Evolutionary conservation across 805 yeast genomes (phyloP), one percentile per base, ranked within the genome.

Genomic region (Torulaspora indica): DNA sequence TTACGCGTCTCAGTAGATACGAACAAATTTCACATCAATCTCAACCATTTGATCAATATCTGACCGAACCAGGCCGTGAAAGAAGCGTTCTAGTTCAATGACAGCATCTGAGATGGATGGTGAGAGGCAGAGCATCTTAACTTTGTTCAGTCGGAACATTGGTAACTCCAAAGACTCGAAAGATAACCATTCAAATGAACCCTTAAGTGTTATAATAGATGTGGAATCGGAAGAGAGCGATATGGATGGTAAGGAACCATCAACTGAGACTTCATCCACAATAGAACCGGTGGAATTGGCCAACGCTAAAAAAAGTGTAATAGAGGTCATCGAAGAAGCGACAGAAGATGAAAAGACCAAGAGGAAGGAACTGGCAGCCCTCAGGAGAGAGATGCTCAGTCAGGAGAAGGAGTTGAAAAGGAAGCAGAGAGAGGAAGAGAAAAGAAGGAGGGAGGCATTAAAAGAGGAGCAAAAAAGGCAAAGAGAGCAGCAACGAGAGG

Each of bases 401-500:
- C 43, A 40, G 39, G 51, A 41, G 15, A 50, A 48, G 34, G 54
- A 57, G 34, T 31, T 38, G 31, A 50, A 45, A 43, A 52, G 43
- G 34, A 38, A 43, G 18, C 45, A 42, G 25, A 22, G 46, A 38
- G 48, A 41, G 42, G 47, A 47, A 48, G 55, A 47, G 45, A 57
- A 52, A 49, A 49, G 49, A 35, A 44, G 42, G 33, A 35, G 43
- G 37, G 53, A 52, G 34, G 38, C 39, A 15, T 45, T 55, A 40
- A 42, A 42, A 41, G 48, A 41, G 43, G 47, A 48, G 48, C 55
- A 47, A 47, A 51, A 63, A 64, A 39, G 43, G 38, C 42, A 67
- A 60, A 49, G 68, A 55, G 56, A 69, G 43, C 67, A 66, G 47
- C 69, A 68, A 48, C 55, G 57, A 47, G 53, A 52, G 29, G 56